These are phyloP conservation scores for Theileria annulata DNA, from an alignment of 169 alveolate genomes.

Conservation along the genomic window DNA sequence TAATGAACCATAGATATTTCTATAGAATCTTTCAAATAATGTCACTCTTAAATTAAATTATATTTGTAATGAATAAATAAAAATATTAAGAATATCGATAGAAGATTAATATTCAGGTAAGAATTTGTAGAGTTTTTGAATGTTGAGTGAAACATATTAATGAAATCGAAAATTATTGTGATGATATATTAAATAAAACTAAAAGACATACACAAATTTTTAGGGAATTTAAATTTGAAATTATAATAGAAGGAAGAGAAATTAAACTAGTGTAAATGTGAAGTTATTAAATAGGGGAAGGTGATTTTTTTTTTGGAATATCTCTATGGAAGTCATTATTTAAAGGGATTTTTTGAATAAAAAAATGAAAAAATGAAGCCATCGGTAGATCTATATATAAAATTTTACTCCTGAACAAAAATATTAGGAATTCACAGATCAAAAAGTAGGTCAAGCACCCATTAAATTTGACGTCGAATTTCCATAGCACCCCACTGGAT, in stretches of 20 bases:
- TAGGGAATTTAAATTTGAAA: background rate
- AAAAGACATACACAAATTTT: background rate
- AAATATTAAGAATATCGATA: background rate
- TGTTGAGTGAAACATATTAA: background rate
- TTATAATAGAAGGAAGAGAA: background rate
- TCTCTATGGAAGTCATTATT: background rate
- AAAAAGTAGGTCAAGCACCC: conserved; percentile 1
- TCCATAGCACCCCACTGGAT: conserved; percentile 17
- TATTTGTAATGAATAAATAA: background rate
- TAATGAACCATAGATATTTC: too few relatives aligned
- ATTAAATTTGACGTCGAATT: background rate
- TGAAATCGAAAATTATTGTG: background rate
- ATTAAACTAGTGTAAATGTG: background rate
- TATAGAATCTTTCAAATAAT: too few relatives aligned
- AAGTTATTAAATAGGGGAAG: conserved; percentile 2
- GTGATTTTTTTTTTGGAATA: background rate
- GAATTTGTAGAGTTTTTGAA: background rate
- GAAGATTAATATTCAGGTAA: background rate
- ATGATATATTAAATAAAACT: background rate
- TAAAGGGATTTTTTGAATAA: too few relatives aligned
- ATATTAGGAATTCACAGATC: too few relatives aligned
- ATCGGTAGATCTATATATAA: too few relatives aligned
- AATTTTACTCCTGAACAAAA: too few relatives aligned
- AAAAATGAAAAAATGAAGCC: too few relatives aligned
- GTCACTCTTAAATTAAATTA: background rate